Evolutionary conservation across 2,329 filamentous ascomycete species (phyloP), one percentile per base, ranked within the genome.

Genomic region (Claviceps quebecensis): DNA sequence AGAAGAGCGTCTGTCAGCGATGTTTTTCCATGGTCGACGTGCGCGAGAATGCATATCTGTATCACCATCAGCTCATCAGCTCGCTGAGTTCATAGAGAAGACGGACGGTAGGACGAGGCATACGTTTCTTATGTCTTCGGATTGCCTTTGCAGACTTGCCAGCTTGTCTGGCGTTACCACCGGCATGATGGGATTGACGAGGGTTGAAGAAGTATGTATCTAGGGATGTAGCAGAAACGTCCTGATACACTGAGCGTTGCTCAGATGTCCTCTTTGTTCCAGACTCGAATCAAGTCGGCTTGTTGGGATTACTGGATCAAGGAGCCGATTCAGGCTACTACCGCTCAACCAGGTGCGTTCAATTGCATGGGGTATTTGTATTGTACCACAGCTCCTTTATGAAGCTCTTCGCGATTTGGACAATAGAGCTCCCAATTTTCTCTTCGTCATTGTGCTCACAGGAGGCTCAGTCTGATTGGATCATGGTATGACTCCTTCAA

Each of bases 21-120:
- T 2, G 93, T 98, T 70, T 98, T 98, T 62, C 93, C 93, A 76
- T 98, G 93, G 67, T 98, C 93, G 61, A 97, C 91, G 66, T 97
- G 91, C 46, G 91, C 91, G 58, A 97, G 72, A 60, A 97, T 95
- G 67, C 91, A 96, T 58, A 96, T 95, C 86, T 89, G 43, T 17
- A 26, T 19, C 4, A 37, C 6, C 8, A 41, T 49, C 40, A 49
- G 48, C 23, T 34, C 23, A 43, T 49, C 45, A 34, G 8, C n/a
- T 36, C 19, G 36, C 19, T 19, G 46, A 39, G 46, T 19, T 22
- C 16, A 11, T 26, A 26, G 4, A 23, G 13, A 7, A 26, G 13
- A 14, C 22, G 17, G 13, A 45, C 6, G 26, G 6, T 23, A 8
- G n/a, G 19, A 36, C 9, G 17, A 39, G 19, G 8, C 80, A 67